Base-by-base conservation (phyloP, 345 rosid species). In the Ceriops decandra region DNA sequence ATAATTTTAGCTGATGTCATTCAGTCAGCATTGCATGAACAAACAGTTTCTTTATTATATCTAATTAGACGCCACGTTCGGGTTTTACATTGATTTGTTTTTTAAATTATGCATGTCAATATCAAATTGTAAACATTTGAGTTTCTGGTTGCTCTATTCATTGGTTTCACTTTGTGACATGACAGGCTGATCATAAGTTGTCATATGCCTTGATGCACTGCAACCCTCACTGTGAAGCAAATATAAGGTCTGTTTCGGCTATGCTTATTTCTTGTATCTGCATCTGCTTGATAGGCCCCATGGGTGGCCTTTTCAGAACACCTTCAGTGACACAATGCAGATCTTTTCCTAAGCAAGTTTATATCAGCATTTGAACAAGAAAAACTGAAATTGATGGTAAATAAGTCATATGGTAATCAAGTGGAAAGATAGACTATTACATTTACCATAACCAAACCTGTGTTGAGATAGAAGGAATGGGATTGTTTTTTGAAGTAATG, bases 141-240 rank as follows among this genome's bases (percentile, higher is more conserved):
- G 19, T 42, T 42, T 42, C 49, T 31, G 22, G 20, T 36, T 4
- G 2, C 26, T 57, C 66, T 60, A 38, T 65, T 66, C 36, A 71
- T 36, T n/a, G n/a, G 20, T 9, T 66, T 63, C 33, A 35, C 38
- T 62, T 52, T 62, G 28, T 63, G 57, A 69, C 66, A 63, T 68
- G 69, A 84, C 92, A 95, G 96, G 99, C 99, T 72, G 99, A 91
- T 79, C 79, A 87, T 35, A 95, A 95, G 73, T 81, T 95, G 72
- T 90, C 99, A 30, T 91, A 95, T 78, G 96, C 98, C 47, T 84
- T 95, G 59, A 79, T 64, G 68, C 82, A 90, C 68, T 95, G 98
- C 82, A 79, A 87, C 81, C 93, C 88, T 61, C 74, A 8, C 16
- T 74, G 81, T 71, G 88, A 88, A 79, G 85, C 79, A 65, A 91